A percentile compares a stretch with the other conserved stretches of the same genome.
phyloP scores from a whole-genome alignment of 1,284 basidiomycete genomes.

The Ceratobasidium sp. region DNA sequence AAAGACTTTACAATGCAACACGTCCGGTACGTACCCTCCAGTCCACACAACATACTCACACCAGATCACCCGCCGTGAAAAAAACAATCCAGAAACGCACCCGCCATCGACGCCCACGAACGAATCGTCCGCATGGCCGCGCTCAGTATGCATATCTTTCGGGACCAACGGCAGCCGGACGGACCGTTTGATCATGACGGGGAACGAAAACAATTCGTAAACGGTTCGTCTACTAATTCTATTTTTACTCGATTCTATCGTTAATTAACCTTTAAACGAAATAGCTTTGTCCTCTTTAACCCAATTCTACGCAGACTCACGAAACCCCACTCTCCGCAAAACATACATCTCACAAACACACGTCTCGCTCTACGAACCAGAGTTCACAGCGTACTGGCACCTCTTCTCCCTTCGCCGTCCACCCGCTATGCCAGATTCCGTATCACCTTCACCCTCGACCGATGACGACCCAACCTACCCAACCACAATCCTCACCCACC shows the following conservation, averaged over 20 bases:
- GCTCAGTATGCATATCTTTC: constrained; percentile 41
- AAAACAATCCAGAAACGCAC: constrained; percentile 18
- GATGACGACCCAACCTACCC: not conserved
- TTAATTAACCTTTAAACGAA: not conserved
- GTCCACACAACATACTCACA: not conserved
- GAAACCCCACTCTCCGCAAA: constrained; percentile 40
- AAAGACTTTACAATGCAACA: constrained; percentile 45
- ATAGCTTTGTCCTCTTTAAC: constrained; percentile 35
- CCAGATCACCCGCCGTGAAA: not conserved
- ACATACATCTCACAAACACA: constrained; percentile 36
- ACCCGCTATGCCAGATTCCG: not conserved
- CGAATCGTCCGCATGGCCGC: constrained; percentile 44
- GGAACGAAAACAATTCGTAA: constrained; percentile 43
- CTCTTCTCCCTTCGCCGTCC: constrained; percentile 35
- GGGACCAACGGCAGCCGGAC: constrained; percentile 40
- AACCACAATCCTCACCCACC: not conserved
- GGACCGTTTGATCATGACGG: constrained; percentile 44
- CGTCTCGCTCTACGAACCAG: constrained; percentile 31
- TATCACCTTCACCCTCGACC: not conserved
- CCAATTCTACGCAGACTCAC: constrained; percentile 43
- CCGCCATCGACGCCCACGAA: constrained; percentile 38
- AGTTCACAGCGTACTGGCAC: constrained; percentile 43
- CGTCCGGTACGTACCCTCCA: constrained; percentile 21
- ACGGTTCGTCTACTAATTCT: constrained; percentile 23
- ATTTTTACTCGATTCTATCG: not conserved